Base-by-base conservation (phyloP, 805 yeast genomes). In the Clavispora phyllophila region DNA sequence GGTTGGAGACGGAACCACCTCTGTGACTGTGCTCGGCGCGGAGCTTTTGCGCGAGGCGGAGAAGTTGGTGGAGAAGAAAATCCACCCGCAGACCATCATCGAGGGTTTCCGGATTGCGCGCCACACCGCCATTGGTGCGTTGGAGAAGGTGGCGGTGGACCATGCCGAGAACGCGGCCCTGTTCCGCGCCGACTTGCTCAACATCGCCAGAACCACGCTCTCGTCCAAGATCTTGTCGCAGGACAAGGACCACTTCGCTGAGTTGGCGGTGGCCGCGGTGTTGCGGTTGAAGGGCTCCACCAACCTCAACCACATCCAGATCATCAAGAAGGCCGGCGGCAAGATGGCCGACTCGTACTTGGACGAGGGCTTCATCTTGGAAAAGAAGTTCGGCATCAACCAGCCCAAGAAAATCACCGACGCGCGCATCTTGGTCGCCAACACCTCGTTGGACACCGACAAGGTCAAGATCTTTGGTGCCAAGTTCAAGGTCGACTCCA, bases 381-480 rank as follows among this genome's bases (percentile, higher is more conserved):
- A 85, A 61, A 93, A 93, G 68, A 81, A 79, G 61, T 91, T 93
- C 58, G 99, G 98, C 55, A 91, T 87, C 50, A 84, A 88, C 55
- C 99, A 93, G 71, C 95, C 96, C 39, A 90, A 87, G 66, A 78
- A 73, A 57, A 66, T 93, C 42, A 79, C 80, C 57, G 82, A 91
- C 58, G 96, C 95, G 25, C 82, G 78, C 54, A 88, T 93, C 52
- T 75, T 93, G 49, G 85, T 93, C 59, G 96, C 99, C 14, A 93
- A 93, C 67, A 93, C 99, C 5, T 82, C 97, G 15, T 75, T 87
- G 82, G 99, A 93, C 61, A 93, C 99, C 7, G 99, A 93, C 62
- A 93, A 93, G 65, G 97, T 93, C 47, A 93, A 93, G 67, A 82
- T 93, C 43, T 93, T 93, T 66, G 99, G 99, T 49, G 97, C 99